Percentiles rank a stretch among this genome's conserved stretches.
phyloP scores from a whole-genome alignment of 1,139 yeast genomes.

The Pneumocystis sp. region DNA sequence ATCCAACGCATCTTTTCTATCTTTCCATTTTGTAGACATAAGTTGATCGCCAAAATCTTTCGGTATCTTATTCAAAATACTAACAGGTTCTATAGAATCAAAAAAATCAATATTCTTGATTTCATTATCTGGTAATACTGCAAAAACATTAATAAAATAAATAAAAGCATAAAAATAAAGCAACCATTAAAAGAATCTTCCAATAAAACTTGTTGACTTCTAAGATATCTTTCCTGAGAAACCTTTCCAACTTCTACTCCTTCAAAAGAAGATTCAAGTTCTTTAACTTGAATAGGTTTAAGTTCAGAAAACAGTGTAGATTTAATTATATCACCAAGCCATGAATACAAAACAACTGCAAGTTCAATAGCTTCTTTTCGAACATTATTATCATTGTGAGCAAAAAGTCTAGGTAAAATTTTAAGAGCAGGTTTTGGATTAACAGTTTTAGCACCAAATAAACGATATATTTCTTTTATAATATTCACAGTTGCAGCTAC shows the following conservation, averaged over 20 bases:
- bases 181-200: slow-evolving; percentile 15
- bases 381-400: slow-evolving; percentile 77
- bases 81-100: slow-evolving; percentile 42
- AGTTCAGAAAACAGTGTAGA: slow-evolving; percentile 49
- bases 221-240: slow-evolving; percentile 42
- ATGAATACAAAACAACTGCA: slow-evolving; percentile 55
- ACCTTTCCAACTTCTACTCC: slow-evolving; percentile 34
- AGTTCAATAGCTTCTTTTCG: slow-evolving; percentile 63
- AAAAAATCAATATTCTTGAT: slow-evolving; percentile 33
- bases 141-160: slow-evolving; percentile 14
- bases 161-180: slow-evolving; percentile 13
- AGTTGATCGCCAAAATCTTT: slow-evolving; percentile 41
- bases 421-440: slow-evolving; percentile 48
- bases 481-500: slow-evolving; percentile 55
- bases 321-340: slow-evolving; percentile 59
- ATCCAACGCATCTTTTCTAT: slow-evolving; percentile 72
- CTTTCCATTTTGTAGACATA: slow-evolving; percentile 71
- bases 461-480: slow-evolving; percentile 39
- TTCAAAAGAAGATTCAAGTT: slow-evolving; percentile 55
- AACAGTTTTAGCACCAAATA: slow-evolving; percentile 59
- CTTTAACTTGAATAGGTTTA: slow-evolving; percentile 88
- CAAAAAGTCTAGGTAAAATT: slow-evolving; percentile 52
- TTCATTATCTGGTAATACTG: slow-evolving; percentile 12
- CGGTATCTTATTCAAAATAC: slow-evolving; percentile 54
- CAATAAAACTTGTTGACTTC: slow-evolving; percentile 31